These are phyloP conservation scores for Lasiodiplodia theobromae DNA, from an alignment of 2,329 filamentous ascomycete genomes.

Conservation along the genomic window DNA sequence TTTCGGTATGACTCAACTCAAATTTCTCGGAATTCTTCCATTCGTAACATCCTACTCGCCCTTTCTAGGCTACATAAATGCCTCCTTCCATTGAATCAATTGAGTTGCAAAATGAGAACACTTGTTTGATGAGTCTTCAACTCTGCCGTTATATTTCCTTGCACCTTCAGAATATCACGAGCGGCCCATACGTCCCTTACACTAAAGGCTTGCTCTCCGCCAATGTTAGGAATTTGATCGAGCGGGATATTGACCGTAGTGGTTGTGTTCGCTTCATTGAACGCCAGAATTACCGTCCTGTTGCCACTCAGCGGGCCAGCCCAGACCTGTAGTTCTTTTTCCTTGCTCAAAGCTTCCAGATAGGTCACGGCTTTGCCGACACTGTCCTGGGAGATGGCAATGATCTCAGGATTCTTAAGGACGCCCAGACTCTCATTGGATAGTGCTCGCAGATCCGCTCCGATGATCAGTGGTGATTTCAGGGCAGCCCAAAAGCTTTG, in stretches of 20 bases:
- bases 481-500: constrained; percentile 61
- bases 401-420: constrained; percentile 51
- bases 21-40: too few species aligned
- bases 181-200: neutral
- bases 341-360: neutral
- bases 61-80: too few species aligned
- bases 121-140: neutral
- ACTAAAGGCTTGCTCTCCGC: neutral
- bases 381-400: constrained; percentile 57
- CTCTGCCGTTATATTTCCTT: neutral
- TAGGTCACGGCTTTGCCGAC: neutral
- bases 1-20: too few species aligned
- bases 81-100: too few species aligned
- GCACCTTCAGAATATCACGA: neutral
- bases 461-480: constrained; percentile 60
- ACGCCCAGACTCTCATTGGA: constrained; percentile 50
- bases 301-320: neutral
- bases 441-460: constrained; percentile 43
- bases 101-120: neutral
- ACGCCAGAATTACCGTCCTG: neutral
- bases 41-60: too few species aligned
- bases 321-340: neutral
- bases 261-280: neutral
- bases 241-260: neutral
- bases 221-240: neutral